Evolutionary conservation across 441 rosid species (phyloP).

Genomic region (Populus hybrid): DNA sequence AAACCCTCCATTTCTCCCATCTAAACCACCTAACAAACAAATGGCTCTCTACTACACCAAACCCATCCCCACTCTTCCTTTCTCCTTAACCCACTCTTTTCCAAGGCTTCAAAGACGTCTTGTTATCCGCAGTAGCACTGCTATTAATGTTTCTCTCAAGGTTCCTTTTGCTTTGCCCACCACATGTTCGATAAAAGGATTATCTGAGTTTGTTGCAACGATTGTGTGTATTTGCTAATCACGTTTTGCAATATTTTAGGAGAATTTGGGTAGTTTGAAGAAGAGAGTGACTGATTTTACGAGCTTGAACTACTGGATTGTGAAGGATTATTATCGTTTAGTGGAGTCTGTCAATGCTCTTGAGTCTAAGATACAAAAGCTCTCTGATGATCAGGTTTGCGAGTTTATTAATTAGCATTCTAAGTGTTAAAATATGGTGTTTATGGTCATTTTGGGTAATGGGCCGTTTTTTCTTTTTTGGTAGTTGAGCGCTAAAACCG

Average conservation of each 20-base stretch:
- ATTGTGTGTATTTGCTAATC: not conserved
- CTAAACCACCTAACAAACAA: slow-evolving; percentile 28
- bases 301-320: slow-evolving; percentile 88
- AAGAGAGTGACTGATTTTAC: slow-evolving; percentile 48
- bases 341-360: slow-evolving; percentile 63
- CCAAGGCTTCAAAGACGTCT: slow-evolving; percentile 17
- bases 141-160: slow-evolving; percentile 42
- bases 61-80: slow-evolving; percentile 21
- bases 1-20: slow-evolving; percentile 29
- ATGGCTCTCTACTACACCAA: slow-evolving; percentile 22
- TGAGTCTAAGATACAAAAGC: slow-evolving; percentile 53
- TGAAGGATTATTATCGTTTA: slow-evolving; percentile 78
- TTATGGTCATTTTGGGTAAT: slow-evolving; percentile 16
- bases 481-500: slow-evolving; percentile 76
- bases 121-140: slow-evolving; percentile 9
- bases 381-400: slow-evolving; percentile 78
- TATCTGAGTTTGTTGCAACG: slow-evolving; percentile 4
- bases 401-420: slow-evolving; percentile 17
- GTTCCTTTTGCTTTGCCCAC: slow-evolving; percentile 29
- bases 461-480: slow-evolving; percentile 10
- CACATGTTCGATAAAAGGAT: slow-evolving; percentile 54
- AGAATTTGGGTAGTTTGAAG: slow-evolving; percentile 42
- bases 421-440: not conserved
- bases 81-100: slow-evolving; percentile 19
- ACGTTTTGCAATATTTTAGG: slow-evolving; percentile 25